Percentiles rank a stretch among this genome's conserved stretches.
Conservation (phyloP, 208 protist genomes). For the Leptomonas seymouri region DNA sequence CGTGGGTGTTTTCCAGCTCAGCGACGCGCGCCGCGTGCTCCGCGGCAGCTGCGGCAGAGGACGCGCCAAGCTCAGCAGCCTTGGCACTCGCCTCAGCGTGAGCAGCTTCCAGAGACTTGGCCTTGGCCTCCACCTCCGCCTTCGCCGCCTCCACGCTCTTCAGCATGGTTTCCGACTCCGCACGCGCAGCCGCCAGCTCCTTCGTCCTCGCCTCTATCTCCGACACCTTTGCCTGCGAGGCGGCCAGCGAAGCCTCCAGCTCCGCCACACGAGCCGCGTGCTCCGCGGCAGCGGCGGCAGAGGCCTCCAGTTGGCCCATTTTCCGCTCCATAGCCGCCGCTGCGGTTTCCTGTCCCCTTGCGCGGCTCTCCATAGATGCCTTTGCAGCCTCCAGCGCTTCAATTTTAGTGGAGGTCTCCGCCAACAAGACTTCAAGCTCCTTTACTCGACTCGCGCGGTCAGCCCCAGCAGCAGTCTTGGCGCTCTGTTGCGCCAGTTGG, state of each 20-base stretch:
- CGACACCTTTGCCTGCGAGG: no score
- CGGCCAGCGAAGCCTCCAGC: constrained; percentile 8
- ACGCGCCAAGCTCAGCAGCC: background rate
- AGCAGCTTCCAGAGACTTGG: constrained; percentile 1
- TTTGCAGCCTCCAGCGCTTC: constrained; percentile 1
- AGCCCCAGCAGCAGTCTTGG: background rate
- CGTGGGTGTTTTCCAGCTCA: no score
- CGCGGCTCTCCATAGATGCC: background rate
- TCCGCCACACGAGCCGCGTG: constrained; percentile 1
- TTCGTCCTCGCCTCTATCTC: background rate
- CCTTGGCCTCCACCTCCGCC: background rate
- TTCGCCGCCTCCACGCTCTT: constrained; percentile 8
- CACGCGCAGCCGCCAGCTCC: constrained; percentile 2
- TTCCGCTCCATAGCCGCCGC: background rate
- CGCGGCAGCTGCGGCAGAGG: background rate
- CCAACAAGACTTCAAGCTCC: constrained; percentile 12
- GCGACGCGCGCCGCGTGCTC: no score
- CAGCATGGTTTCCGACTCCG: background rate
- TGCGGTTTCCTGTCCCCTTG: background rate
- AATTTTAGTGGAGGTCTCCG: background rate
- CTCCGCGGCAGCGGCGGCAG: background rate
- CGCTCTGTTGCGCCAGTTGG: background rate
- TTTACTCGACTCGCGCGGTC: background rate
- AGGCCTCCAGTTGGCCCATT: background rate
- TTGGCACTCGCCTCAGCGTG: background rate